These are phyloP conservation scores for Nevesoporus exiguus DNA, from an alignment of 768 basidiomycete genomes.

Conservation along the genomic window DNA sequence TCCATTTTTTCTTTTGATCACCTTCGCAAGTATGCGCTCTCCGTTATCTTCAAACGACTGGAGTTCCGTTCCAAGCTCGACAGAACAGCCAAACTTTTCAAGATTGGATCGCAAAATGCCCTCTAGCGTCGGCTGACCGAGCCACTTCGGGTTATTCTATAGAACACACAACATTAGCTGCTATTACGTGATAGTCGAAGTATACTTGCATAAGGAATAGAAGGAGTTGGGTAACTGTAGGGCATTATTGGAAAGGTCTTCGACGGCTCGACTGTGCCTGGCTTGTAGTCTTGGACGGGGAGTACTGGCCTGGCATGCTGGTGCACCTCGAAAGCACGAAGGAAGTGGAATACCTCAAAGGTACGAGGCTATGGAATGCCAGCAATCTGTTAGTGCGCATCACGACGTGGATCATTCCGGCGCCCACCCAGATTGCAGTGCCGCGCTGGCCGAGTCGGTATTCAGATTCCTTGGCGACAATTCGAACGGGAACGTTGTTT, in stretches of 20 bases:
- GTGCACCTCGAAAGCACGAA: conserved; percentile 38
- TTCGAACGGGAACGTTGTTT: conserved; percentile 46
- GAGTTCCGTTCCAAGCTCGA: conserved; percentile 47
- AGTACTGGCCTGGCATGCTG: conserved; percentile 27
- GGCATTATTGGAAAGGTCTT: conserved; percentile 4
- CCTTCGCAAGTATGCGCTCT: conserved; percentile 35
- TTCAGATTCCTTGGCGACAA: conserved; percentile 45
- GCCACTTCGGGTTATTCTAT: conserved; percentile 9
- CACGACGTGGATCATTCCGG: background rate
- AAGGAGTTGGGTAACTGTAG: conserved; percentile 20
- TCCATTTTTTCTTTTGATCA: conserved; percentile 29
- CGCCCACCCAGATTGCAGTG: conserved; percentile 37
- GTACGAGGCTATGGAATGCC: conserved; percentile 28
- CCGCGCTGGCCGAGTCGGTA: conserved; percentile 38
- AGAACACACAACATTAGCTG: background rate
- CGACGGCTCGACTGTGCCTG: conserved; percentile 13
- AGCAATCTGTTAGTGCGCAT: background rate
- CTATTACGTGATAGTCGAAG: background rate
- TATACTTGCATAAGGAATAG: conserved; percentile 25
- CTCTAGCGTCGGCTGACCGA: conserved; percentile 33
- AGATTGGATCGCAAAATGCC: conserved; percentile 19
- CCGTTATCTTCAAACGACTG: conserved; percentile 39
- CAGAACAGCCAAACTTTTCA: conserved; percentile 23
- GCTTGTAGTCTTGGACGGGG: conserved; percentile 35
- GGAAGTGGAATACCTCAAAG: conserved; percentile 40